Evolutionary conservation across 2,329 filamentous ascomycete genomes (phyloP), one percentile per base, ranked within the genome.

Genomic region (Fusarium liriodendri): DNA sequence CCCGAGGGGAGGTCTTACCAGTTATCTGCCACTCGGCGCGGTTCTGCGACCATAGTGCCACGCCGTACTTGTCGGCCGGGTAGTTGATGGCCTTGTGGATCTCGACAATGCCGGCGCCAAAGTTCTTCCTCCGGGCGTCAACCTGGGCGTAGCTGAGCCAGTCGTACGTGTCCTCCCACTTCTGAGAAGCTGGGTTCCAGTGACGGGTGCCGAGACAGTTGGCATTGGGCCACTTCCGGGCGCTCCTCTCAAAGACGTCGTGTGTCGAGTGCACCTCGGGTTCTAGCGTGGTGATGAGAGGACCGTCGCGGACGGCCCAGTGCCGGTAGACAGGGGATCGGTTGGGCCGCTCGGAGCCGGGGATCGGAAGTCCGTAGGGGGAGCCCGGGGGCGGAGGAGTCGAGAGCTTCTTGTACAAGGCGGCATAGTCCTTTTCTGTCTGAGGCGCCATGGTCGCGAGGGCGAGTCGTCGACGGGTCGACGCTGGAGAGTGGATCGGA

Each of bases 31-130:
- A 97, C 84, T 97, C 94, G 2, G 93, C 92, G 72, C 94, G 89
- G 83, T 97, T 97, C 81, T 94, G 93, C 77, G 93, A 95, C 94
- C 94, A 97, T 59, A 97, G 82, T n/a, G 94, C 94, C 73, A 97
- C 87, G 62, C 93, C 93, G 79, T 93, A 93, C 80, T 92, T 91
- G 37, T 88, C 84, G 33, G 75, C 72, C n/a, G 79, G 71, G 71
- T 96, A 87, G 62, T 94, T 94, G 71, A 90, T 86, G 77, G 90
- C 88, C 80, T 92, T 89, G 83, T 97, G 94, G 75, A 98, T 84
- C 83, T 97, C 93, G 42, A 95, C 92, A 57, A 98, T 83, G 67
- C 96, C 97, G 42, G 92, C 93, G 73, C 97, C 97, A 76, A 98
- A 89, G 82, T 97, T 94, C 80, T 92, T 93, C 80, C 94, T 91